Base-by-base conservation (phyloP, 805 yeast species). In the Ogataea nonfermentans region DNA sequence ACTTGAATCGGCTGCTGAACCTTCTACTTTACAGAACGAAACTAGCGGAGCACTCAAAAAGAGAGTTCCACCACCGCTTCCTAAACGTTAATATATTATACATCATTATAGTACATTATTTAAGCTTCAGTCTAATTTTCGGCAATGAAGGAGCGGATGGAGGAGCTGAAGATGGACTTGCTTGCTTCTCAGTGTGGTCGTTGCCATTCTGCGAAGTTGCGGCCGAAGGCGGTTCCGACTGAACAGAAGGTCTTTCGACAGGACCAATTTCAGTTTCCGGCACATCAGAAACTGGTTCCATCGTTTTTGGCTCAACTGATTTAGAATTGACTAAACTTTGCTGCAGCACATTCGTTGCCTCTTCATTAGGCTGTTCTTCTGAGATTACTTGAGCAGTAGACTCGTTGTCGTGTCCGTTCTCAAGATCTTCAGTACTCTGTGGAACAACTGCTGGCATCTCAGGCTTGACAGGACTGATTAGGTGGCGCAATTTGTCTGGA, bases 61-160 rank as follows among this genome's bases (percentile, higher is more conserved):
- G 29, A 29, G 13, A 26, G 29, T 17, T 11, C 53, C 53, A 9
- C 53, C 53, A 10, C 53, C 53, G 9, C 36, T 49, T 20, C 53
- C 53, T 6, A 24, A 42, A 20, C 53, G 53, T 11, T 45, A 29
- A 31, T 8, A 19, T 39, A 39, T 14, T 22, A 32, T 39, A 33
- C 19, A 34, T 32, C 15, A n/a, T 32, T 39, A 44, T 24, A 19
- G 24, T 36, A 44, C 37, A 44, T 35, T 47, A 50, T 31, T 48
- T 53, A 9, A 53, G 39, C 32, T 40, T 52, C 19, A 52, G 22
- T 23, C 52, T 55, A 15, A 53, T 47, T 28, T 50, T 52, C 10
- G 49, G 49, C 13, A 19, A 8, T 8, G 22, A 19, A 19, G 22
- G 8, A 19, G 22, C 8, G 22, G 22, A 19, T 6, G 22, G 22